These are phyloP conservation scores for Chenopodium berlandieri DNA, from an alignment of 148 eudicot species.

Conservation along the genomic window DNA sequence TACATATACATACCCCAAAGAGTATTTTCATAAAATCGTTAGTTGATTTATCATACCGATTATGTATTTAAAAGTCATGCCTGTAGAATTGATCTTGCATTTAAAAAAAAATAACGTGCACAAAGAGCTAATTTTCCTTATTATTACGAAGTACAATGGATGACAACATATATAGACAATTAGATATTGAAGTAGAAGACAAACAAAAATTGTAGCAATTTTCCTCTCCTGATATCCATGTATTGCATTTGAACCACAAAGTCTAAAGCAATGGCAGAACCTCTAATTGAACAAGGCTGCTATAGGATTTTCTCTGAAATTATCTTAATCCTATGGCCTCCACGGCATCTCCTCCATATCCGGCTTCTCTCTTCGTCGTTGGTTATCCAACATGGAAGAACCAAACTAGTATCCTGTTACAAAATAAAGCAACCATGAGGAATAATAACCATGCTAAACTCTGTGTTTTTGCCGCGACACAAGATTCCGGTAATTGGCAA, in stretches of 20 bases:
- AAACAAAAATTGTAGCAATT: slow-evolving; percentile 4
- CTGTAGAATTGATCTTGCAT: no score
- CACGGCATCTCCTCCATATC: slow-evolving; percentile 39
- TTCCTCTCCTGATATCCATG: slow-evolving; percentile 1
- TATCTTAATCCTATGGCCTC: slow-evolving; percentile 45
- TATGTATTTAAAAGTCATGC: no score
- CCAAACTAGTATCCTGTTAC: slow-evolving; percentile 14
- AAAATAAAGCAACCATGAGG: slow-evolving; percentile 1
- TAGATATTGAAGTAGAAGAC: neutral
- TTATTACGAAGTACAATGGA: no score
- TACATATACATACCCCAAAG: no score
- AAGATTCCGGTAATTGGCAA: slow-evolving; percentile 29
- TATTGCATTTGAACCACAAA: slow-evolving; percentile 29
- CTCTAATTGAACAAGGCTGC: slow-evolving; percentile 14
- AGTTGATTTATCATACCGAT: no score
- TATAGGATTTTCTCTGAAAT: slow-evolving; percentile 1
- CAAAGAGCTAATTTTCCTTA: no score
- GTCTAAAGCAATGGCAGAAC: slow-evolving; percentile 5
- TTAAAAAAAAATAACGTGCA: no score
- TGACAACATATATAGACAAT: no score
- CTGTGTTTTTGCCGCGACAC: slow-evolving; percentile 30
- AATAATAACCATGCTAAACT: slow-evolving; percentile 20
- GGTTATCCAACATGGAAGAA: slow-evolving; percentile 7
- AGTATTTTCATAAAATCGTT: no score
- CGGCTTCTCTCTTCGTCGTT: slow-evolving; percentile 35